phyloP scores from a whole-genome alignment of 305 asterid species.

The Caryopteris hybrid region DNA sequence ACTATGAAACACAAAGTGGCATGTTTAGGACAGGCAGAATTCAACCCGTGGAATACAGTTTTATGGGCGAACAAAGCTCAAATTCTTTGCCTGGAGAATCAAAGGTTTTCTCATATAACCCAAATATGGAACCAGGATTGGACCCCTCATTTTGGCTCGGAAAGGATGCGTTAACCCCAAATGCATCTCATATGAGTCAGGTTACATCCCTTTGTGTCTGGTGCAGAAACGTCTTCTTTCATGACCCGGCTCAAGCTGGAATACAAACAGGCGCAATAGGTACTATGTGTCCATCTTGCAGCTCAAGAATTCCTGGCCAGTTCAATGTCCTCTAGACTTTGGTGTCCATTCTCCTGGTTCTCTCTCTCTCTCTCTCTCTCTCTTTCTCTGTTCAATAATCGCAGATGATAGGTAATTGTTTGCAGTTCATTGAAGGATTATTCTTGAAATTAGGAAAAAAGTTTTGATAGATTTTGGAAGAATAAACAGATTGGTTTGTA shows the following conservation, averaged over 20 bases:
- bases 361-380: not conserved
- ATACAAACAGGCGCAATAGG: conserved; percentile 56
- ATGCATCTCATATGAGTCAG: conserved; percentile 30
- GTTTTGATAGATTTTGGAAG: not conserved
- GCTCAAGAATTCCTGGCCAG: conserved; percentile 40
- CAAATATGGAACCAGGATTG: conserved; percentile 41
- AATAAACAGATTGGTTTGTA: not conserved
- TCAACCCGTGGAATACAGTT: conserved; percentile 68
- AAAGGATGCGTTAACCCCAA: conserved; percentile 52
- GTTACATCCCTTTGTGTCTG: conserved; percentile 52
- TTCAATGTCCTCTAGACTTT: conserved; percentile 12
- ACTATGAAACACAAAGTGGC: conserved; percentile 22
- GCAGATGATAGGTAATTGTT: not conserved
- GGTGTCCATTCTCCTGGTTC: not conserved
- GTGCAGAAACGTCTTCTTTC: conserved; percentile 61
- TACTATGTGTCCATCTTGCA: conserved; percentile 67
- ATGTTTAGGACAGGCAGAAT: conserved; percentile 39
- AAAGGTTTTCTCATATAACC: conserved; percentile 37
- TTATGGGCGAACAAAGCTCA: conserved; percentile 54
- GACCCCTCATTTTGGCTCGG: conserved; percentile 61
- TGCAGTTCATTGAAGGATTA: not conserved
- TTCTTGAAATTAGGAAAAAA: conserved; percentile 1
- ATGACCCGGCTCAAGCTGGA: conserved; percentile 39
- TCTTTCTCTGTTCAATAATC: not conserved
- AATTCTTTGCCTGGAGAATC: conserved; percentile 45